Conservation (phyloP, 2,329 filamentous ascomycete genomes). For the Pseudocercospora musae region DNA sequence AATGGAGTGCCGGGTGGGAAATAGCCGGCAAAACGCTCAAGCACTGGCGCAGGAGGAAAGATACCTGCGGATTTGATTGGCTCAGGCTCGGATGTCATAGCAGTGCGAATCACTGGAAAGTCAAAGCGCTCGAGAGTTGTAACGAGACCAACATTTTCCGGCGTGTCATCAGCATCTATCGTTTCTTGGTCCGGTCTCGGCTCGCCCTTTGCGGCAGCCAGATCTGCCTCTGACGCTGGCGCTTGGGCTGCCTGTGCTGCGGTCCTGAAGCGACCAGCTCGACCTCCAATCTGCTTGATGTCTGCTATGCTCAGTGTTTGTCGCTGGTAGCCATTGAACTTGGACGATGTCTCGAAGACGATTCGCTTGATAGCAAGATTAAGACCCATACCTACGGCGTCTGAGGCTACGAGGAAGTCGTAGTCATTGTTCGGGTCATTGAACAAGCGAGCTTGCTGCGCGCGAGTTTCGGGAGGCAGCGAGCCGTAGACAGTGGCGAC, state of each 20-base stretch:
- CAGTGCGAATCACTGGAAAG: constrained; percentile 57
- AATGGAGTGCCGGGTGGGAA: constrained; percentile 80
- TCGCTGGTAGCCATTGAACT: constrained; percentile 62
- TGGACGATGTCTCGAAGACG: constrained; percentile 75
- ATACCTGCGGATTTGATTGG: constrained; percentile 71
- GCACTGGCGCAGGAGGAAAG: constrained; percentile 64
- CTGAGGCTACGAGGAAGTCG: constrained; percentile 88
- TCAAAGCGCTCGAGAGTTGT: constrained; percentile 74
- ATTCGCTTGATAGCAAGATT: constrained; percentile 88
- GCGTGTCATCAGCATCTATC: constrained; percentile 5
- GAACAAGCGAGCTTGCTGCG: constrained; percentile 86
- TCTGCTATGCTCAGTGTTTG: constrained; percentile 67
- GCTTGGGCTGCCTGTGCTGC: constrained; percentile 52
- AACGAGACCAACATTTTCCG: constrained; percentile 59
- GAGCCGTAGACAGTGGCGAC: constrained; percentile 93
- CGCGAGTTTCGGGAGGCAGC: constrained; percentile 86
- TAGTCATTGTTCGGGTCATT: constrained; percentile 96
- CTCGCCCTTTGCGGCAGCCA: constrained; percentile 28
- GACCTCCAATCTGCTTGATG: constrained; percentile 90
- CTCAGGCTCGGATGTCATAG: constrained; percentile 62
- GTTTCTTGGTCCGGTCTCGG: neutral
- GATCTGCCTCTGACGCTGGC: constrained; percentile 28
- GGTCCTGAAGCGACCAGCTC: constrained; percentile 81
- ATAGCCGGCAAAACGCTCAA: constrained; percentile 75
- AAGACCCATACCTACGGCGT: constrained; percentile 95